Conservation (phyloP, 176 grass and related monocot species). For the Puya raimondii region DNA sequence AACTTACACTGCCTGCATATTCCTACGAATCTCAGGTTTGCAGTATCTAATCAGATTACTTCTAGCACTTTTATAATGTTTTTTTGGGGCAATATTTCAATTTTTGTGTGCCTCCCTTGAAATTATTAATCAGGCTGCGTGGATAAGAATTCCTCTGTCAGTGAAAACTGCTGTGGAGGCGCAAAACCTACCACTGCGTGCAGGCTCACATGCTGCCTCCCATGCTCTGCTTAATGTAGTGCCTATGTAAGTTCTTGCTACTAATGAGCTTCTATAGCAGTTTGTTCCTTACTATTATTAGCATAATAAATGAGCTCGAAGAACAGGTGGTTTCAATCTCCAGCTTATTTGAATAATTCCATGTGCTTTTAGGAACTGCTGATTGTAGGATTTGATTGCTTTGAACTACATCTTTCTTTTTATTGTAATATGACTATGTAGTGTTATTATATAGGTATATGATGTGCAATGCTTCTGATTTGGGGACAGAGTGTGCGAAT, state of each 20-base stretch:
- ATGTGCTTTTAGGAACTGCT: neutral
- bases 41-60: constrained; percentile 10
- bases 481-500: constrained; percentile 78
- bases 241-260: constrained; percentile 49
- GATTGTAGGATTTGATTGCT: neutral
- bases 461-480: constrained; percentile 65
- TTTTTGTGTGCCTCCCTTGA: constrained; percentile 7
- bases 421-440: neutral
- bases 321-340: neutral
- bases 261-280: neutral
- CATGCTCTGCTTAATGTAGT: constrained; percentile 76
- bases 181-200: constrained; percentile 46
- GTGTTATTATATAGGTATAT: constrained; percentile 42
- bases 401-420: neutral
- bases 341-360: constrained; percentile 1
- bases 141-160: constrained; percentile 58
- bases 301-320: neutral
- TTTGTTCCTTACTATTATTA: neutral
- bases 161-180: constrained; percentile 51
- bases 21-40: constrained; percentile 70
- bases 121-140: constrained; percentile 51
- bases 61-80: constrained; percentile 9
- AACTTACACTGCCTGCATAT: constrained; percentile 69
- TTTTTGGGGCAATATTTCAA: neutral
- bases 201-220: constrained; percentile 77